Evolutionary conservation across 2,329 filamentous ascomycete genomes (phyloP).

Genomic region (Leptoxyphium fumago): DNA sequence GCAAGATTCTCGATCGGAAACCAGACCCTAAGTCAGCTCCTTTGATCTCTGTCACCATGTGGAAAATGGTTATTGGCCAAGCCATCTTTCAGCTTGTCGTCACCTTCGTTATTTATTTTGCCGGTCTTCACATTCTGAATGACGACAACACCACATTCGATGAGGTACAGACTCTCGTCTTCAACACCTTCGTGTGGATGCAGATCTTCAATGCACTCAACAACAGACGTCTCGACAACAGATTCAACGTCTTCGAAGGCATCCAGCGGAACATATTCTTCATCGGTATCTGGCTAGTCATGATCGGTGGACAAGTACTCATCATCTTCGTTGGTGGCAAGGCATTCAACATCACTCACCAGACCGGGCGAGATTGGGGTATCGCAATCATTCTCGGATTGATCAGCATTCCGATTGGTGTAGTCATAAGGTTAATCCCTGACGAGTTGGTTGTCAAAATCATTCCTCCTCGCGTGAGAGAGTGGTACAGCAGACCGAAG

Average conservation of each 20-base stretch:
- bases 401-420: conserved; percentile 71
- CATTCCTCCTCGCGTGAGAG: conserved; percentile 27
- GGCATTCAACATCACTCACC: conserved; percentile 59
- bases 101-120: conserved; percentile 74
- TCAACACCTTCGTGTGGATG: conserved; percentile 99
- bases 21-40: conserved; percentile 60
- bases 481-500: conserved; percentile 23
- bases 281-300: conserved; percentile 67
- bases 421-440: conserved; percentile 68
- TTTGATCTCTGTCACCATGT: conserved; percentile 81
- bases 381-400: conserved; percentile 72
- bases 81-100: conserved; percentile 71
- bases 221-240: conserved; percentile 86
- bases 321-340: conserved; percentile 76
- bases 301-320: conserved; percentile 77
- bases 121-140: conserved; percentile 44
- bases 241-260: conserved; percentile 90
- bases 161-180: conserved; percentile 62
- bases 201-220: conserved; percentile 98
- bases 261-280: conserved; percentile 79
- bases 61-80: conserved; percentile 98
- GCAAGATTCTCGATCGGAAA: conserved; percentile 65
- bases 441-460: conserved; percentile 45
- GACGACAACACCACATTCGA: conserved; percentile 25
- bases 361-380: conserved; percentile 70